Percentiles rank a stretch among this genome's conserved stretches.
These are phyloP conservation scores for Pyrenochaeta sp. DNA, from an alignment of 2,329 filamentous ascomycete species.

Conservation along the genomic window DNA sequence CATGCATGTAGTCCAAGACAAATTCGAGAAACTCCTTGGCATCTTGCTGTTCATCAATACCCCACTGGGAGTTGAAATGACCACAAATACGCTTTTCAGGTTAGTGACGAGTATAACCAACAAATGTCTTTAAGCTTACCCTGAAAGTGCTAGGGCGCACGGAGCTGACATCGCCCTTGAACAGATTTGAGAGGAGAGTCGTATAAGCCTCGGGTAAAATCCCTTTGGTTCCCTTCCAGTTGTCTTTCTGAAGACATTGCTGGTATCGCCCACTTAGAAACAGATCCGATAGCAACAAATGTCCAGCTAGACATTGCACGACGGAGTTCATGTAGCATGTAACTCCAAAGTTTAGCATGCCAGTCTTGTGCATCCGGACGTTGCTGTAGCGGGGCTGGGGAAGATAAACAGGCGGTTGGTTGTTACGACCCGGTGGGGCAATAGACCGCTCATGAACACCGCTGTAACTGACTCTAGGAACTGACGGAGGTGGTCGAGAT, in stretches of 20 bases:
- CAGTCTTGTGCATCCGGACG: slow-evolving; percentile 67
- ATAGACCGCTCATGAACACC: slow-evolving; percentile 71
- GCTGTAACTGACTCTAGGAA: slow-evolving; percentile 74
- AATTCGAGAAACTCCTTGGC: slow-evolving; percentile 90
- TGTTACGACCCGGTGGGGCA: slow-evolving; percentile 40
- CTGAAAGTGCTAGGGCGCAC: slow-evolving; percentile 57
- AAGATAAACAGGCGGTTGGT: slow-evolving; percentile 54
- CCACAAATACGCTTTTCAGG: slow-evolving; percentile 63
- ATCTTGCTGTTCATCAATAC: slow-evolving; percentile 82
- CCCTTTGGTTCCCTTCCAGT: slow-evolving; percentile 71
- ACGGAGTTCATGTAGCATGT: slow-evolving; percentile 95
- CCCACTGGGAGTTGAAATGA: slow-evolving; percentile 71
- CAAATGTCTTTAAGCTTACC: slow-evolving; percentile 32
- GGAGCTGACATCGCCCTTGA: slow-evolving; percentile 63
- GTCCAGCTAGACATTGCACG: slow-evolving; percentile 82
- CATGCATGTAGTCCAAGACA: slow-evolving; percentile 79
- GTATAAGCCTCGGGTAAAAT: slow-evolving; percentile 68
- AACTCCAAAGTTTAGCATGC: slow-evolving; percentile 79
- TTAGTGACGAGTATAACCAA: slow-evolving; percentile 28
- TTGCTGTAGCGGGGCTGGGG: slow-evolving; percentile 54
- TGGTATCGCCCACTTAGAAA: slow-evolving; percentile 70
- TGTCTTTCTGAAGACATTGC: slow-evolving; percentile 64
- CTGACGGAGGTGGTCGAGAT: slow-evolving; percentile 65
- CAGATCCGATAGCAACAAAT: slow-evolving; percentile 66
- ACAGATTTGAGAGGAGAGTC: slow-evolving; percentile 67